Conservation (phyloP, 2,329 filamentous ascomycete species). For the Colletotrichum kahawae region DNA sequence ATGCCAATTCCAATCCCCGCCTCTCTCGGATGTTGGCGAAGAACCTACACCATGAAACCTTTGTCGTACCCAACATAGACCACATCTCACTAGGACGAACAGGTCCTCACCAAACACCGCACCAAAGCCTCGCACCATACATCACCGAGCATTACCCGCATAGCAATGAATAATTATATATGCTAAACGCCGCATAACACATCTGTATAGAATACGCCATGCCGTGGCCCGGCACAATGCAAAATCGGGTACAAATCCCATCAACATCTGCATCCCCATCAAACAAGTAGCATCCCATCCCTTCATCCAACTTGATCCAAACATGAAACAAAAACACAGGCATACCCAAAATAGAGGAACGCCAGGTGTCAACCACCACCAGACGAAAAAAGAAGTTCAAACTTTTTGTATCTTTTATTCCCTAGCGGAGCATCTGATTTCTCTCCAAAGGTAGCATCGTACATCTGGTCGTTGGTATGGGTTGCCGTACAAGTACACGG, state of each 20-base stretch:
- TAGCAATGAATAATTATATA: neutral
- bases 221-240: neutral
- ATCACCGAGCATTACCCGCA: neutral
- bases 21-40: too few species aligned
- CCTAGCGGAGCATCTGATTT: neutral
- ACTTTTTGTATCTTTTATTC: neutral
- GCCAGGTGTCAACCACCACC: neutral
- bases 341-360: neutral
- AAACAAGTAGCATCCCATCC: neutral
- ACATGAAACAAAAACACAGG: neutral
- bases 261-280: neutral
- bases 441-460: neutral
- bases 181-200: neutral
- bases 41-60: neutral
- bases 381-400: neutral
- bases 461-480: neutral
- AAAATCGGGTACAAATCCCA: neutral
- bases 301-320: neutral
- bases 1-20: too few species aligned
- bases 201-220: neutral
- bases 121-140: neutral
- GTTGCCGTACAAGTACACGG: neutral
- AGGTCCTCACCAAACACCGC: neutral
- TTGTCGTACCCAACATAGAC: accelerated
- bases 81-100: neutral